Conservation (phyloP, 768 basidiomycete genomes). For the Pleurotus ostreatus region DNA sequence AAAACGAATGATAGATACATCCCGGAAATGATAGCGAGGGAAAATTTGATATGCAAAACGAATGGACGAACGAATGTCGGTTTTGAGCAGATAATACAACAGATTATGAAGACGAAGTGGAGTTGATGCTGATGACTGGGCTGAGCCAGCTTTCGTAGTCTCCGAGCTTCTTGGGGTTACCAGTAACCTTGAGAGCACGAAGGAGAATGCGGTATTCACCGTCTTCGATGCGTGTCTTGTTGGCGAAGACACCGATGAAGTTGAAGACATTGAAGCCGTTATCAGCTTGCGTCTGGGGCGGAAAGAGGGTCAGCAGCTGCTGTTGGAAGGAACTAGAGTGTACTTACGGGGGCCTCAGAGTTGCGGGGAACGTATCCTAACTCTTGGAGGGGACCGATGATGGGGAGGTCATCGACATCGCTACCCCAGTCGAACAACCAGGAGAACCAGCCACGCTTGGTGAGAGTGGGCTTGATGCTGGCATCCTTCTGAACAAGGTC, state of each 20-base stretch:
- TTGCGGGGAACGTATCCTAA: slow-evolving; percentile 45
- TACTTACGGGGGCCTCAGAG: slow-evolving; percentile 28
- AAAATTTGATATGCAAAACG: not conserved
- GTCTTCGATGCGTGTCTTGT: slow-evolving; percentile 38
- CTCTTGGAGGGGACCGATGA: slow-evolving; percentile 47
- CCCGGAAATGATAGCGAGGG: not conserved
- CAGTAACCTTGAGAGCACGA: slow-evolving; percentile 39
- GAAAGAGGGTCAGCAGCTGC: not conserved
- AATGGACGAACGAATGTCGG: slow-evolving; percentile 3
- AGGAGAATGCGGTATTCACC: slow-evolving; percentile 37
- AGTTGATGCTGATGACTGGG: slow-evolving; percentile 27
- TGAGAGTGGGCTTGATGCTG: slow-evolving; percentile 24
- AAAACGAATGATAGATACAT: slow-evolving; percentile 5
- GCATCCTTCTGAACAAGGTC: slow-evolving; percentile 45
- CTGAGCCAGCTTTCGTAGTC: slow-evolving; percentile 47
- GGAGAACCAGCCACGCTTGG: slow-evolving; percentile 14
- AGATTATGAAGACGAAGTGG: not conserved
- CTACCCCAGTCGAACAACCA: slow-evolving; percentile 13
- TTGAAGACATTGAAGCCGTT: slow-evolving; percentile 25
- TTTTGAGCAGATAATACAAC: slow-evolving; percentile 5
- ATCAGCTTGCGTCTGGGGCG: slow-evolving; percentile 18
- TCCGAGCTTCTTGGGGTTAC: slow-evolving; percentile 32
- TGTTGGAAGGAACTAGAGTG: not conserved
- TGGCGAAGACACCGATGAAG: slow-evolving; percentile 29
- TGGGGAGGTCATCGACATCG: slow-evolving; percentile 10